A percentile compares a stretch with the other conserved stretches of the same genome.
These are phyloP conservation scores for Gastrolobium bilobum DNA, from an alignment of 306 rosid species.

Conservation along the genomic window DNA sequence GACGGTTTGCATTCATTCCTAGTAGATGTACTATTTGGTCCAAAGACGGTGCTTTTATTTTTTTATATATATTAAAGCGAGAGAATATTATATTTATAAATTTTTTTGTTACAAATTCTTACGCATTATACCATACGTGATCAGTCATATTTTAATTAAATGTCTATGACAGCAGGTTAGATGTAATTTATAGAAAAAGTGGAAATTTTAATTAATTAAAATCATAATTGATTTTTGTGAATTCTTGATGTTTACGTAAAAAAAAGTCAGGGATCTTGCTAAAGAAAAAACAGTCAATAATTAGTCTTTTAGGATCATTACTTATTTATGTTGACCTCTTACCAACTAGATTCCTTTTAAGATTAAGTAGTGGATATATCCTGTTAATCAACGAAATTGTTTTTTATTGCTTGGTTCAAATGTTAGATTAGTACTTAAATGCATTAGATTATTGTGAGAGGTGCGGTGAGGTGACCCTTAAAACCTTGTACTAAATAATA, in stretches of 20 bases:
- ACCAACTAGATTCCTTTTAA: conserved; percentile 17
- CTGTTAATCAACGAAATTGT: background rate
- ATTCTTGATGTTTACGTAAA: conserved; percentile 24
- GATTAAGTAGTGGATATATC: background rate
- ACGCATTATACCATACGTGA: too few species aligned
- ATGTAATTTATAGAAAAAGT: too few species aligned
- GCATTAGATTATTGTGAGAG: conserved; percentile 6
- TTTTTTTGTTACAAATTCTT: too few species aligned
- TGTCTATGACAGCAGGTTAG: too few species aligned
- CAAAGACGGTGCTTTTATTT: too few species aligned
- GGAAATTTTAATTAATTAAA: too few species aligned
- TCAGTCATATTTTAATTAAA: too few species aligned
- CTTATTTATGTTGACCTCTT: background rate
- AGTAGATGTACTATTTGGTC: too few species aligned
- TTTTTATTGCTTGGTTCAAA: background rate
- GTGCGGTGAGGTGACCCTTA: background rate
- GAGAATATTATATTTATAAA: too few species aligned
- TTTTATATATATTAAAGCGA: too few species aligned
- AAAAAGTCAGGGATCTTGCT: conserved; percentile 11
- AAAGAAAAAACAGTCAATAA: conserved; percentile 13
- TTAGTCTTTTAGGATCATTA: conserved; percentile 1
- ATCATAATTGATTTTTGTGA: too few species aligned
- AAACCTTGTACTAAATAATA: background rate
- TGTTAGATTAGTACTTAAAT: conserved; percentile 7
- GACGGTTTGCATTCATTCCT: conserved; percentile 38